Evolutionary conservation across 495 filamentous ascomycete species (phyloP), one percentile per base, ranked within the genome.

Genomic region (Delitschia confertaspora): DNA sequence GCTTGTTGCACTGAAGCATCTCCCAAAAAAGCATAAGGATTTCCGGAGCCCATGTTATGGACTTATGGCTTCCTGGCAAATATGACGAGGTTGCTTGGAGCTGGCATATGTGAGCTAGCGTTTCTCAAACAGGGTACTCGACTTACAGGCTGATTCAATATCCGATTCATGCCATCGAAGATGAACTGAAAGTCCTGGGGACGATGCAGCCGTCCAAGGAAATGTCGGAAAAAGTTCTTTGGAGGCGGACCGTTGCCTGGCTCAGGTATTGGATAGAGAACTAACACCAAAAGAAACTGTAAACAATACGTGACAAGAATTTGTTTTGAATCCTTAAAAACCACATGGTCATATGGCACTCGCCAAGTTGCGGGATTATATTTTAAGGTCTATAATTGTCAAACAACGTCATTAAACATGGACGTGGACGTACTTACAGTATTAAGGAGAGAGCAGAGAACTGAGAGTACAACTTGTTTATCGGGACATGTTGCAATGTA

Each of bases 11-110:
- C 62, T 99, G 91, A 20, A 93, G 73, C 6, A 84, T 75, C 65
- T 99, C 91, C 91, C 91, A 99, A 61, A 95, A 99, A 2, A 99
- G 74, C 72, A 96, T 88, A 26, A 96, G 77, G 69, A 94, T 95
- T 63, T 99, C 91, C 6, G 93, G 88, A 2, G 88, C 85, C 72
- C 88, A 95, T 63, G 83, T 85, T 43, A 87, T 65, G 0, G 81
- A 74, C 42, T 78, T 74, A 53, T 93, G 85, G 34, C 80, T 84
- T 4, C 89, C 87, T 1, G 91, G 89, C 6, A 98, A 76, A 60
- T 93, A 96, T 0, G 89, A 87, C 2, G 72, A 73, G 18, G 83
- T 88, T 11, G 83, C 80, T 67, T 93, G 83, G 46, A 96, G 78
- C 75, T 83, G 41, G 6, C 55, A 27, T 21, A n/a, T 23, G 38